These are phyloP conservation scores for Tetrapisispora iriomotensis DNA, from an alignment of 805 yeast genomes.

Conservation along the genomic window DNA sequence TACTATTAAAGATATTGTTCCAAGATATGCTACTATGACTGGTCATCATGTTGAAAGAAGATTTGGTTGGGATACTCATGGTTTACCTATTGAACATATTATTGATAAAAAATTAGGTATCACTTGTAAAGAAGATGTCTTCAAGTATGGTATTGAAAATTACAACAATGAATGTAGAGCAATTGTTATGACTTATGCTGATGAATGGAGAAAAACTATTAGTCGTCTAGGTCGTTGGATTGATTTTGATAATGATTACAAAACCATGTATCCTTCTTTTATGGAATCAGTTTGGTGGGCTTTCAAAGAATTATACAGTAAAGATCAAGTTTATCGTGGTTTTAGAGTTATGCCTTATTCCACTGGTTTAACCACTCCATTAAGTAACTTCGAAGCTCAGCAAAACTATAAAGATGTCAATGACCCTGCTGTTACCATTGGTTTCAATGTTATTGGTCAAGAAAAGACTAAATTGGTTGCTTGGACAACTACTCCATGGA, in stretches of 20 bases:
- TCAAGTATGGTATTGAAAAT: slow-evolving; percentile 86
- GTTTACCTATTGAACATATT: slow-evolving; percentile 96
- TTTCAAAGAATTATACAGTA: slow-evolving; percentile 76
- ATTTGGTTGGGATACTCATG: slow-evolving; percentile 99
- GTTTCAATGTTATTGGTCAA: slow-evolving; percentile 72
- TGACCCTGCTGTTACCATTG: slow-evolving; percentile 93
- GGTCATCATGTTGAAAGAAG: slow-evolving; percentile 94
- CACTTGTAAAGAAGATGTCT: slow-evolving; percentile 87
- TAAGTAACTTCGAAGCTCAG: slow-evolving; percentile 96
- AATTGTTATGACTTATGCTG: slow-evolving; percentile 95
- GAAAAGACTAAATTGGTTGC: slow-evolving; percentile 82
- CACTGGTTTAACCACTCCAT: slow-evolving; percentile 92
- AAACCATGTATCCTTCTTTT: slow-evolving; percentile 87
- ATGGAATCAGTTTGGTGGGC: slow-evolving; percentile 99
- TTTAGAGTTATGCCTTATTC: slow-evolving; percentile 98
- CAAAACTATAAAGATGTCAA: slow-evolving; percentile 94
- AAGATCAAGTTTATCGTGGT: slow-evolving; percentile 88
- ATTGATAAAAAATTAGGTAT: slow-evolving; percentile 95
- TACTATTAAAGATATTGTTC: slow-evolving; percentile 93
- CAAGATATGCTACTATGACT: slow-evolving; percentile 96
- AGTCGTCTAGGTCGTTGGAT: slow-evolving; percentile 98
- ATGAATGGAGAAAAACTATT: slow-evolving; percentile 87
- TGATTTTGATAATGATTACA: slow-evolving; percentile 96
- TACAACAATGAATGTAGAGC: slow-evolving; percentile 92
- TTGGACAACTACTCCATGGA: slow-evolving; percentile 99